A percentile compares a stretch with the other conserved stretches of the same genome.
Evolutionary conservation across 2,329 filamentous ascomycete genomes (phyloP).

Genomic region (Fusarium acutatum): DNA sequence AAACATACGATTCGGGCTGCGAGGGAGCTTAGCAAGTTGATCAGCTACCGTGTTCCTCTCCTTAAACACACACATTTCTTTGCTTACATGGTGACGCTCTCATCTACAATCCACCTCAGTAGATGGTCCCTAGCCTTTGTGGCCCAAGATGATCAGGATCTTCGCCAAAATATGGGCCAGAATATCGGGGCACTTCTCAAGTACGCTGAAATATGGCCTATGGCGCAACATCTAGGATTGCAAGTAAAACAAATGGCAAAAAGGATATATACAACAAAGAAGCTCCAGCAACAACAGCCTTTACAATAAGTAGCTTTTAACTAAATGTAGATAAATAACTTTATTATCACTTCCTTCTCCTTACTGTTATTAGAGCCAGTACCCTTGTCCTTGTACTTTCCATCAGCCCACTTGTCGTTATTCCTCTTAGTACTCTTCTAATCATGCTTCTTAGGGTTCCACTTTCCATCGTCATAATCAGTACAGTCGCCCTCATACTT

Average conservation of each 20-base stretch:
- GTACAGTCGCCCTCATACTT: not conserved
- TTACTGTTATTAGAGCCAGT: too few relatives aligned
- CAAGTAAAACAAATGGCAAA: slow-evolving; percentile 2
- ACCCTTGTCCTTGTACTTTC: slow-evolving; percentile 8
- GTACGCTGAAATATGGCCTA: not conserved
- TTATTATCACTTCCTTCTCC: too few relatives aligned
- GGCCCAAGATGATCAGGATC: not conserved
- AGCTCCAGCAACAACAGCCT: not conserved
- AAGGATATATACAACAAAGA: not conserved
- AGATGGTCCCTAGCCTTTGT: slow-evolving; percentile 3
- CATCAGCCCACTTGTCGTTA: not conserved
- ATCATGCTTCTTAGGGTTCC: not conserved
- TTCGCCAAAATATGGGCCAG: not conserved
- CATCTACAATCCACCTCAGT: slow-evolving; percentile 4
- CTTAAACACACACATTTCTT: not conserved
- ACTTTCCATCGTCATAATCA: not conserved
- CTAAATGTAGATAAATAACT: too few relatives aligned
- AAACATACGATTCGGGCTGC: slow-evolving; percentile 1
- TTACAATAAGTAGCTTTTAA: not conserved
- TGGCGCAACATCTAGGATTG: not conserved
- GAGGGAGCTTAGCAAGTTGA: not conserved
- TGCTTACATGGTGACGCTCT: slow-evolving; percentile 1
- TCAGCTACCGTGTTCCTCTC: not conserved
- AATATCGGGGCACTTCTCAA: not conserved
- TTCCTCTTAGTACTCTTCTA: too few relatives aligned